Evolutionary conservation across 164 flowering plant species (phyloP), one percentile per base, ranked within the genome.

Genomic region (Liquidambar formosana): DNA sequence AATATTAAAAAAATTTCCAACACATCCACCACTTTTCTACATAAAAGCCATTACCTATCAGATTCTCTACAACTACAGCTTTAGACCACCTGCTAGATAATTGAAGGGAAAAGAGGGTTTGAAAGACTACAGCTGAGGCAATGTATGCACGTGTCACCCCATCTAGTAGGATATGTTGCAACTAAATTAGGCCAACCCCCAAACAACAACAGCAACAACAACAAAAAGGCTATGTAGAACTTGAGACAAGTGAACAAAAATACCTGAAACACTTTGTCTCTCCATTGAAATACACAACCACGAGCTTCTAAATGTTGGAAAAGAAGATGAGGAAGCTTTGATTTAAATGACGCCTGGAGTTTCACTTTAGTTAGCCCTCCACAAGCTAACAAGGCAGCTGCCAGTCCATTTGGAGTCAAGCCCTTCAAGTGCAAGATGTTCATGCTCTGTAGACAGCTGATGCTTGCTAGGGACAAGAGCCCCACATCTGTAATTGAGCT

Each of bases 231-330:
- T 60, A 33, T 33, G 41, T 2, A 6, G 41, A 19, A 44, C 28
- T 58, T 19, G 15, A 11, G 19, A 43, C 28, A 15, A 18, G 14
- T 43, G 18, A 21, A 28, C 38, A 58, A 47, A 53, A 10, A 5
- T 79, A 88, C 96, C 93, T 83, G 89, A 69, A 81, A 78, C 10
- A 75, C 78, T 64, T 90, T 90, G 9, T 92, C 82, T 72, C 93
- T 86, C 98, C 98, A 94, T 25, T 83, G 89, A 61, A 94, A 87
- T 19, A 68, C 67, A 64, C 94, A 92, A 8, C 97, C 98, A 25
- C 97, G 93, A 9, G 91, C 82, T 77, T 89, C 93, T 38, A 94
- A 74, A 68, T 90, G 94, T 33, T 88, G 70, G 26, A 89, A 59
- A 60, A 94, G 81, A 10, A 69, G 74, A 51, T 61, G 82, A 10